These are phyloP conservation scores for Trichoderma endophyticum DNA, from an alignment of 2,329 filamentous ascomycete species.

Conservation along the genomic window DNA sequence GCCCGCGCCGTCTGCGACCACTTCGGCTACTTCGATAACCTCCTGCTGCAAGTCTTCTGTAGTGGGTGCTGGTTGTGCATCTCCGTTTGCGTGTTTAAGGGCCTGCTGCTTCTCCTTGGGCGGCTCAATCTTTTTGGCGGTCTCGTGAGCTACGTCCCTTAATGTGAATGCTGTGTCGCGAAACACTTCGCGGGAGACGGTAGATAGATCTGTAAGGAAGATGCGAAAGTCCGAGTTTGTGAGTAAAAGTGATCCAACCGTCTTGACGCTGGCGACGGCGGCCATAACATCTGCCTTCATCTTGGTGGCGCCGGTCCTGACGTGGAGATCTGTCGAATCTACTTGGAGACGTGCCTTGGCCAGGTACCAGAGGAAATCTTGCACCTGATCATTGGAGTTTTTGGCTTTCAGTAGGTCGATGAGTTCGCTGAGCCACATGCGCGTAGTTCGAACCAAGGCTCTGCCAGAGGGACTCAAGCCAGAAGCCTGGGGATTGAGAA, in stretches of 20 bases:
- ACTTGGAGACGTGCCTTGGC: constrained; percentile 62
- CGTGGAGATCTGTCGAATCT: constrained; percentile 31
- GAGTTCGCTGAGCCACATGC: constrained; percentile 72
- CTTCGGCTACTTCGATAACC: constrained; percentile 52
- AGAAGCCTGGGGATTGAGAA: constrained; percentile 67
- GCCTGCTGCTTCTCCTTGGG: constrained; percentile 57
- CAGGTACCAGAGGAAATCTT: constrained; percentile 87
- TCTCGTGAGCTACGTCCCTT: constrained; percentile 70
- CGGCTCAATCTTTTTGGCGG: constrained; percentile 70
- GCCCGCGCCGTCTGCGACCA: constrained; percentile 51
- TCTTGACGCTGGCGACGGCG: constrained; percentile 75
- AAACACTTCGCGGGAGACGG: constrained; percentile 79
- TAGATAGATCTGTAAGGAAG: constrained; percentile 76
- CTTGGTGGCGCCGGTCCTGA: constrained; percentile 29
- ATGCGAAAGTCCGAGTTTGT: constrained; percentile 88
- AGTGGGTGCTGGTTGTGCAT: constrained; percentile 49
- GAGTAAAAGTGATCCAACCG: constrained; percentile 77
- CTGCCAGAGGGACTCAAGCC: constrained; percentile 76
- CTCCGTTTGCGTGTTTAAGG: constrained; percentile 38
- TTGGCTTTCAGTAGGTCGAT: constrained; percentile 81
- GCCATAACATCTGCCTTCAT: constrained; percentile 35
- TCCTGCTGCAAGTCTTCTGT: constrained; percentile 63
- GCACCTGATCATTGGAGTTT: constrained; percentile 79
- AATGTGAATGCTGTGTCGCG: constrained; percentile 79
- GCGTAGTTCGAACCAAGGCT: constrained; percentile 66